These are phyloP conservation scores for Colletotrichum cuscutae DNA, from an alignment of 2,329 filamentous ascomycete species.

Conservation along the genomic window DNA sequence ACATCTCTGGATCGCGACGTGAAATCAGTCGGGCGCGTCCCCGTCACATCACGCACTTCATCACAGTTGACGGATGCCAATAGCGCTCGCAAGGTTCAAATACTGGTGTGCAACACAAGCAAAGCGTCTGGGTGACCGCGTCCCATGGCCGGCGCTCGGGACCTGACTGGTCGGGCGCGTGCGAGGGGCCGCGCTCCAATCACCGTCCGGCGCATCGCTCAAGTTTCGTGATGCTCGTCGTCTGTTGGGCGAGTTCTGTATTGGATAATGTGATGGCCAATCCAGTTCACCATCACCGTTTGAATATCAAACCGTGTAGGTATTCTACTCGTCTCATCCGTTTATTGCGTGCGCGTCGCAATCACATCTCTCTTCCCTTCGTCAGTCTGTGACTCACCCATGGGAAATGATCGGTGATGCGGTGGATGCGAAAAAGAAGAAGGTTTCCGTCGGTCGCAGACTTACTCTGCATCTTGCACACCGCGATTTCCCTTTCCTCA, in stretches of 20 bases:
- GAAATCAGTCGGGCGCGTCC: neutral
- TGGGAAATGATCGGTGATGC: neutral
- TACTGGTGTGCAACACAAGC: neutral
- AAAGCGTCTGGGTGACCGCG: constrained; percentile 6
- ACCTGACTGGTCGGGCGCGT: constrained; percentile 23
- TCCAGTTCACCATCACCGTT: neutral
- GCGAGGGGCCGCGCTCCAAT: constrained; percentile 26
- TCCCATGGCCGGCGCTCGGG: constrained; percentile 26
- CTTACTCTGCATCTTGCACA: neutral
- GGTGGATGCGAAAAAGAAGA: neutral
- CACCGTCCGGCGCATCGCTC: constrained; percentile 28
- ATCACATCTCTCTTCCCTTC: neutral
- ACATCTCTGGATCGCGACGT: neutral
- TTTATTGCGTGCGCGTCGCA: neutral
- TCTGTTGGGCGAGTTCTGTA: neutral
- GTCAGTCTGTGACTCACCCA: constrained; percentile 1
- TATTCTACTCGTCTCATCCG: neutral
- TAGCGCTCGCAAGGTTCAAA: neutral
- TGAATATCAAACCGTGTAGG: neutral
- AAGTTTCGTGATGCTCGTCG: neutral
- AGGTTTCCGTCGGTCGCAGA: neutral
- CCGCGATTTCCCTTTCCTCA: neutral
- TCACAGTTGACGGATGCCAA: neutral
- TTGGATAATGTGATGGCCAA: neutral
- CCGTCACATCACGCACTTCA: constrained; percentile 7